A percentile compares a stretch with the other conserved stretches of the same genome.
phyloP scores from a whole-genome alignment of 2,329 filamentous ascomycete genomes.

The Cercospora brassicicola region DNA sequence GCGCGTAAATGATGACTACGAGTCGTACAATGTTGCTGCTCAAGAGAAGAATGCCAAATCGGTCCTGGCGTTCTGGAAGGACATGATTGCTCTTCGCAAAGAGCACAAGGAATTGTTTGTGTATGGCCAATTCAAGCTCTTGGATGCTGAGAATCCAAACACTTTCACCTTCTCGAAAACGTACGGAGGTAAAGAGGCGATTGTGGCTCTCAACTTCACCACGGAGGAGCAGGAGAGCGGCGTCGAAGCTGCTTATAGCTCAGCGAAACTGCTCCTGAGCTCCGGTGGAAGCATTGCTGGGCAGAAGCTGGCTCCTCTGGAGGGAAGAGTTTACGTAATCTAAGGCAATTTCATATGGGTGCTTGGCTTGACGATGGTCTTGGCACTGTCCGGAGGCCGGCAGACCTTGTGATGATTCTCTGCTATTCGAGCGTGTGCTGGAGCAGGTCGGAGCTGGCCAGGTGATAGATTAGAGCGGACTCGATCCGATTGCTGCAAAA shows the following conservation, averaged over 20 bases:
- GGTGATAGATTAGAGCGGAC: not conserved
- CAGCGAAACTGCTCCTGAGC: not conserved
- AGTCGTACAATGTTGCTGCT: conserved; percentile 24
- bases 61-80: conserved; percentile 61
- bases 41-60: conserved; percentile 52
- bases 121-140: conserved; percentile 28
- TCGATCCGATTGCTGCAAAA: too few relatives aligned
- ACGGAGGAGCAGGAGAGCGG: conserved; percentile 30
- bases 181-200: conserved; percentile 20
- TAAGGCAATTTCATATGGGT: not conserved
- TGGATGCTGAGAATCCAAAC: conserved; percentile 18
- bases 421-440: not conserved
- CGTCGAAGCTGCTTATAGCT: not conserved
- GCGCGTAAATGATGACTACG: conserved; percentile 12
- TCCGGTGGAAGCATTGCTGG: not conserved
- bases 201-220: conserved; percentile 43
- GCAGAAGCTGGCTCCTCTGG: not conserved
- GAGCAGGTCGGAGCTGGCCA: not conserved
- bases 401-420: not conserved
- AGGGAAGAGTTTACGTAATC: conserved; percentile 1
- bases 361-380: not conserved
- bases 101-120: conserved; percentile 27
- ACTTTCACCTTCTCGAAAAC: conserved; percentile 8
- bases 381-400: not conserved
- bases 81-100: conserved; percentile 28